phyloP scores from a whole-genome alignment of 768 basidiomycete genomes.

The Leccinellum albellum region DNA sequence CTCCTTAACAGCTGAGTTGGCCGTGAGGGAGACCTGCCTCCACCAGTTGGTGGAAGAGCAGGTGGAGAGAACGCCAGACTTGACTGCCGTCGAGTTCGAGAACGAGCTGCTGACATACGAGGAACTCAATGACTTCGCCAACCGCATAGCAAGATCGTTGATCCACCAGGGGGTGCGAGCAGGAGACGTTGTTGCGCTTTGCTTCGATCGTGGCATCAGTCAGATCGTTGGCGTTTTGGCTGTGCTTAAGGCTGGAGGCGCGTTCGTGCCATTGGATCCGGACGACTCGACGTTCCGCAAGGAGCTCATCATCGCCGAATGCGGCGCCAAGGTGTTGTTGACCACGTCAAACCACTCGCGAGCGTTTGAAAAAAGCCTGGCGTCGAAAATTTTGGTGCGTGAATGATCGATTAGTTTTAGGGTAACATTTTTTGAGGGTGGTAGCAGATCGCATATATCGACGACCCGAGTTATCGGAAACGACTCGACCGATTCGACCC shows the following conservation, averaged over 20 bases:
- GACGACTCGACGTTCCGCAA: conserved; percentile 30
- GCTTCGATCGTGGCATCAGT: conserved; percentile 29
- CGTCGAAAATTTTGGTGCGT: conserved; percentile 22
- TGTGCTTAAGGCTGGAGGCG: conserved; percentile 31
- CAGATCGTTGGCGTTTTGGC: conserved; percentile 29
- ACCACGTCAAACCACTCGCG: conserved; percentile 25
- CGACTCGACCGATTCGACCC: conserved; percentile 12
- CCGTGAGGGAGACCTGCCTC: conserved; percentile 14
- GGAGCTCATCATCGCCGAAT: conserved; percentile 27
- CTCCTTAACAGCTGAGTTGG: conserved; percentile 16
- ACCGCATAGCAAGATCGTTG: conserved; percentile 30
- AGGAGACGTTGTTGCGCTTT: conserved; percentile 27
- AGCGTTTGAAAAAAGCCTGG: conserved; percentile 20
- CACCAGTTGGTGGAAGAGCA: conserved; percentile 20
- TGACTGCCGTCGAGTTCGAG: conserved; percentile 27
- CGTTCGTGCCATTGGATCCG: conserved; percentile 22
- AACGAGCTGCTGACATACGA: conserved; percentile 29
- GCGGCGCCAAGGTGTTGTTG: conserved; percentile 25
- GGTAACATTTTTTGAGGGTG: background rate
- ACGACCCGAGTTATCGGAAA: conserved; percentile 27
- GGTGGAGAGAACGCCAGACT: conserved; percentile 15
- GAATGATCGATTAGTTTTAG: background rate
- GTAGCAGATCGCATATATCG: conserved; percentile 25
- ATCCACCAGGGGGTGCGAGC: conserved; percentile 22
- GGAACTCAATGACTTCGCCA: conserved; percentile 30